These are phyloP conservation scores for Xanthoconium separans DNA, from an alignment of 1,284 basidiomycete genomes.

Conservation along the genomic window DNA sequence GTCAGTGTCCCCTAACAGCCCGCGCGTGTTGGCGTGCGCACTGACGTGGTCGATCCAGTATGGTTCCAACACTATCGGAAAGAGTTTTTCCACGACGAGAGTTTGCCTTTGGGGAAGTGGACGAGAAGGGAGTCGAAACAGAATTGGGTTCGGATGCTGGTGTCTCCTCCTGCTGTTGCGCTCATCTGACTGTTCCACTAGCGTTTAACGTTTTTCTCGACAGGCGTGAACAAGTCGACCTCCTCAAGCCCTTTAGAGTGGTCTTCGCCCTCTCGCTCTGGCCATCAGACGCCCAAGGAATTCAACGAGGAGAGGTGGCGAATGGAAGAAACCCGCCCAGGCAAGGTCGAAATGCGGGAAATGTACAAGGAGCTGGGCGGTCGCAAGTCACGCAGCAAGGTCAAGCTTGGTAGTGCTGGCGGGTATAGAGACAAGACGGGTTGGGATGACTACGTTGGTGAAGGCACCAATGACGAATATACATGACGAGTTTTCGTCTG, in stretches of 20 bases:
- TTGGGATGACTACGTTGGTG: slow-evolving; percentile 48
- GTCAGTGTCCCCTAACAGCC: slow-evolving; percentile 42
- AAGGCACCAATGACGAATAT: slow-evolving; percentile 8
- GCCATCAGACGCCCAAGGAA: slow-evolving; percentile 77
- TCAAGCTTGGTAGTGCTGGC: slow-evolving; percentile 60
- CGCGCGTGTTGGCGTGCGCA: not conserved
- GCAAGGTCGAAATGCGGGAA: slow-evolving; percentile 81
- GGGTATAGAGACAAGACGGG: slow-evolving; percentile 65
- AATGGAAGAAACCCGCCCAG: slow-evolving; percentile 55
- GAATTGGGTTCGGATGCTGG: slow-evolving; percentile 61
- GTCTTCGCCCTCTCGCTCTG: slow-evolving; percentile 56
- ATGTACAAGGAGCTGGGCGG: slow-evolving; percentile 89
- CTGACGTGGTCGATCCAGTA: slow-evolving; percentile 47
- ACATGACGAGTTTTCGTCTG: not conserved
- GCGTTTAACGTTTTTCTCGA: slow-evolving; percentile 59
- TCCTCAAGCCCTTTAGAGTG: slow-evolving; percentile 43
- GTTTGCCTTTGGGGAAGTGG: slow-evolving; percentile 78
- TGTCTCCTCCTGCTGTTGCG: not conserved
- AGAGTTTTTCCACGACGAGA: slow-evolving; percentile 76
- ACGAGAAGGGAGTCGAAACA: slow-evolving; percentile 84
- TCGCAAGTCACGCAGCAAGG: slow-evolving; percentile 71
- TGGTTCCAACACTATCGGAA: slow-evolving; percentile 88
- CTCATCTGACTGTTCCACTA: slow-evolving; percentile 26
- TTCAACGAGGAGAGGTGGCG: slow-evolving; percentile 74
- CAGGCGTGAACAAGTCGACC: slow-evolving; percentile 45